Evolutionary conservation across 345 rosid species (phyloP).

Genomic region (Lepidium didymum): DNA sequence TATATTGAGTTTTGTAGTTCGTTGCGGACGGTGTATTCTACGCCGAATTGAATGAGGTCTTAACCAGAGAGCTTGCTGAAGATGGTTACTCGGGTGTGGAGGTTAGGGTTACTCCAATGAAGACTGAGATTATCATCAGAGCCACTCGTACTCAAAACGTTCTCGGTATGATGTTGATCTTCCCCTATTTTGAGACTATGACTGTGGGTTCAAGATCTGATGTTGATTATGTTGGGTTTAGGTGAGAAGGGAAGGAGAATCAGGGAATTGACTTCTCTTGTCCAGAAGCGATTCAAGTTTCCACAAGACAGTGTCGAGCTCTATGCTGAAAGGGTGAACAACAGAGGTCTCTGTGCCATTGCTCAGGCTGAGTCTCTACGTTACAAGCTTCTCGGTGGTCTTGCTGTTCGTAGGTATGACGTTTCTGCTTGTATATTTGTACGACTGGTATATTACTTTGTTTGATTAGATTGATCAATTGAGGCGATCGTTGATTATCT

Average conservation of each 20-base stretch:
- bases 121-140: conserved; percentile 68
- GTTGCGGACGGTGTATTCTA: conserved; percentile 72
- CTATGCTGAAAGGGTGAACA: conserved; percentile 66
- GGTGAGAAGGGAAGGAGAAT: conserved; percentile 82
- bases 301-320: conserved; percentile 68
- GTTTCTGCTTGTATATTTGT: neutral
- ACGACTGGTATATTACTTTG: neutral
- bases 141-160: conserved; percentile 76
- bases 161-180: conserved; percentile 36
- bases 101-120: conserved; percentile 75
- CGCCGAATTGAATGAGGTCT: conserved; percentile 61
- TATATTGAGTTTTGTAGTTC: conserved; percentile 30
- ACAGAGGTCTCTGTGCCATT: conserved; percentile 75
- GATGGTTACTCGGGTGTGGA: conserved; percentile 84
- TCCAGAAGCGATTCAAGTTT: conserved; percentile 62
- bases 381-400: conserved; percentile 77
- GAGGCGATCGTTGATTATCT: neutral
- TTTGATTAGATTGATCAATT: neutral
- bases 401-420: conserved; percentile 63
- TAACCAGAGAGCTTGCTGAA: conserved; percentile 67
- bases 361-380: conserved; percentile 82
- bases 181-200: no score
- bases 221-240: neutral
- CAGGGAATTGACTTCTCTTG: conserved; percentile 68
- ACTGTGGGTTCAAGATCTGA: neutral